Evolutionary conservation across 1,284 basidiomycete genomes (phyloP).

Genomic region (Ceratobasidium sp.): DNA sequence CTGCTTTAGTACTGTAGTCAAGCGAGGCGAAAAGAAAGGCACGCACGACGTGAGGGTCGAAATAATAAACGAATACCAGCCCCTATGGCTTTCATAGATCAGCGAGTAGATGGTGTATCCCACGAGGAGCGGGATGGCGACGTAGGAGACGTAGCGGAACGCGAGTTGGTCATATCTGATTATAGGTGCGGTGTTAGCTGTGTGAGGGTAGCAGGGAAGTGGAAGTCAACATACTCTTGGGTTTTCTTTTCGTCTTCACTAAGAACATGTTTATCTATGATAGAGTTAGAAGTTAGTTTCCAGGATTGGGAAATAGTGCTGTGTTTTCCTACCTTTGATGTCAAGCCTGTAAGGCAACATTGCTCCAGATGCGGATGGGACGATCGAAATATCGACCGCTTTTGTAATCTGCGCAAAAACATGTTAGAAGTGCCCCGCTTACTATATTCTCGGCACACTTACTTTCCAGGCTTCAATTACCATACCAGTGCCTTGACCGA

Average conservation of each 20-base stretch:
- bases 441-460: constrained; percentile 49
- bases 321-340: constrained; percentile 73
- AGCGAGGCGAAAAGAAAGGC: neutral
- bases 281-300: constrained; percentile 35
- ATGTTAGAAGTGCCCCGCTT: constrained; percentile 53
- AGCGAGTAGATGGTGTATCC: constrained; percentile 91
- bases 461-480: constrained; percentile 98
- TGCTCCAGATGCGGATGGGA: constrained; percentile 70
- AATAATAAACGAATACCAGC: constrained; percentile 96
- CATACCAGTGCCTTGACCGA: constrained; percentile 88
- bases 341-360: constrained; percentile 82
- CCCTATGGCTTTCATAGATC: constrained; percentile 88
- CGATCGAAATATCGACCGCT: constrained; percentile 85
- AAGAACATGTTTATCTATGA: constrained; percentile 88
- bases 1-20: no score
- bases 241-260: constrained; percentile 96
- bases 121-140: constrained; percentile 85
- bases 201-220: constrained; percentile 47
- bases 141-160: constrained; percentile 91
- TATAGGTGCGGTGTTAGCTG: constrained; percentile 48
- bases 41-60: constrained; percentile 60
- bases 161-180: constrained; percentile 84
- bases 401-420: constrained; percentile 71
- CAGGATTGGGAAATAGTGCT: neutral
- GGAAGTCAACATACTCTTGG: constrained; percentile 78